Conservation (phyloP, 2,329 filamentous ascomycete species). For the Fusarium floridanum region DNA sequence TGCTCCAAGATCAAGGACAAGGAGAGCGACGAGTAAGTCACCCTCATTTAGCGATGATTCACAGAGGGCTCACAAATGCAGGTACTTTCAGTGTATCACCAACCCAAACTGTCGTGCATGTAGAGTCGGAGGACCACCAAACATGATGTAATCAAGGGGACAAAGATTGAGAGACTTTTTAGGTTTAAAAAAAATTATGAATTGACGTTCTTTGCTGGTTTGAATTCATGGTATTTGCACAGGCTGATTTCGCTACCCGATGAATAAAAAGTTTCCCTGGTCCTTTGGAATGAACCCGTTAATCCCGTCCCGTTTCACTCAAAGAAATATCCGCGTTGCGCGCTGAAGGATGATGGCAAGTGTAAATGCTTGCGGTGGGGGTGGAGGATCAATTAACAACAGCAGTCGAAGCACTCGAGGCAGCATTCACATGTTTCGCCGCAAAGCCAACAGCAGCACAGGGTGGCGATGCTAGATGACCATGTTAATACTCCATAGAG, state of each 20-base stretch:
- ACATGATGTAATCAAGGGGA: background rate
- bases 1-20: conserved; percentile 43
- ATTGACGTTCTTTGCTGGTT: conserved; percentile 3
- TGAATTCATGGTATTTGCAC: conserved; percentile 24
- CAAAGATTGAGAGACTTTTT: background rate
- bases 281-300: conserved; percentile 4
- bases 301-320: background rate
- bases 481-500: too few species aligned
- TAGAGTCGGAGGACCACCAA: background rate
- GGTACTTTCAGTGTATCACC: conserved; percentile 53
- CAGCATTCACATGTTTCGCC: conserved; percentile 60
- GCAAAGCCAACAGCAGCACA: conserved; percentile 61
- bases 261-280: background rate
- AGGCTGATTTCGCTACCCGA: conserved; percentile 7
- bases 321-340: background rate
- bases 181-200: background rate
- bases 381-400: conserved; percentile 47
- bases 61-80: conserved; percentile 19
- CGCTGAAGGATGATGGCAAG: conserved; percentile 1
- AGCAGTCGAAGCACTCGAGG: conserved; percentile 57
- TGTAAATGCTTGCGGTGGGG: background rate
- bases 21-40: conserved; percentile 47
- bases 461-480: conserved; percentile 51
- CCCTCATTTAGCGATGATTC: background rate
- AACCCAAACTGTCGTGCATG: conserved; percentile 47